Evolutionary conservation across 2,329 filamentous ascomycete species (phyloP), one percentile per base, ranked within the genome.

Genomic region (Talaromyces verruculosus): DNA sequence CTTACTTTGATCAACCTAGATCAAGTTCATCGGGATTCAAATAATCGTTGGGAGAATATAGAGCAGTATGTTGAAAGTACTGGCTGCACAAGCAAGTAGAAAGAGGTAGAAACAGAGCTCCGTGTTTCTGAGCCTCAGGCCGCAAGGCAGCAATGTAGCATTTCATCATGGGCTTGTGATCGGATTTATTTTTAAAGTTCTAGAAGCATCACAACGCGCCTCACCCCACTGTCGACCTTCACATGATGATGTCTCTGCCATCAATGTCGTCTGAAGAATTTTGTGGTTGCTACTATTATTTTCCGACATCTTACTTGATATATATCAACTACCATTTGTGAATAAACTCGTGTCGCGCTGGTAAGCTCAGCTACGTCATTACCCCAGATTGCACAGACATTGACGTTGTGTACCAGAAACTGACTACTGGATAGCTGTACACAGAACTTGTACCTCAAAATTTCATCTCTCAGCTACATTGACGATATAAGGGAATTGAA

Each of bases 181-280:
- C 15, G 33, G 49, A 53, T 47, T n/a, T 61, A 22, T 41, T 39
- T 51, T 53, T 15, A 22, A 57, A 33, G 25, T 71, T 71, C 69
- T 70, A 68, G 69, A 71, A 71, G 65, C 65, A 63, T 70, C 69
- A 63, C 65, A 25, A 25, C 25, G 25, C 25, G 25, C 25, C 25
- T 25, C 25, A 25, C 51, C 62, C 61, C 62, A 17, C 62, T 49
- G 47, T 41, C 57, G 15, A 30, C 19, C 39, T 39, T 39, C 33
- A 37, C 19, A 37, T 39, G 53, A 37, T 39, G 53, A 45, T 3
- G 22, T 30, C 3, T 45, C 57, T 45, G 28, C 57, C 37, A 25
- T n/a, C 13, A 6, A 45, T 45, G 39, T 60, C 7, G 35, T 60
- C 22, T 19, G 39, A 33, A 41, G 2, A 17, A 17, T 5, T 19